Evolutionary conservation across 805 yeast species (phyloP).

Genomic region (Pichia heedii): DNA sequence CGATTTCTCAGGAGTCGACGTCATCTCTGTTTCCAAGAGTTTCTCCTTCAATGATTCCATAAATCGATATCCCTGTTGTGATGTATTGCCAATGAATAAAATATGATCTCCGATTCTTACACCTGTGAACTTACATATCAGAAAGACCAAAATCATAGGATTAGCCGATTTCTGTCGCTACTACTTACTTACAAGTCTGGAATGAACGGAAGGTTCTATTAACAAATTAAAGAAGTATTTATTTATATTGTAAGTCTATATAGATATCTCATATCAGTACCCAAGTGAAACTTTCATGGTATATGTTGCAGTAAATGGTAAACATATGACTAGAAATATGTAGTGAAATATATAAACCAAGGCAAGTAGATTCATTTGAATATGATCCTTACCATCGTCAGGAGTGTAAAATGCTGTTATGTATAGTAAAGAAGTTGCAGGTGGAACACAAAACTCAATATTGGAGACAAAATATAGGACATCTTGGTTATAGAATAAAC

Average conservation of each 20-base stretch:
- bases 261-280: conserved; percentile 13
- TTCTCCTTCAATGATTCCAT: background rate
- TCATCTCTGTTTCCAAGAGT: too few relatives aligned
- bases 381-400: conserved; percentile 37
- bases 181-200: too few relatives aligned
- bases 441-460: conserved; percentile 71
- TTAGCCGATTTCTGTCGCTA: too few relatives aligned
- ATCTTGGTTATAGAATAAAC: conserved; percentile 53
- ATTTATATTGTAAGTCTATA: background rate
- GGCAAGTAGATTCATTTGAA: conserved; percentile 83
- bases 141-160: too few relatives aligned
- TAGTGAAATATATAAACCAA: conserved; percentile 69
- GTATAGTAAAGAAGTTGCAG: conserved; percentile 82
- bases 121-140: too few relatives aligned
- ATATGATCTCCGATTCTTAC: too few relatives aligned
- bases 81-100: too few relatives aligned
- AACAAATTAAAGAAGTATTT: too few relatives aligned
- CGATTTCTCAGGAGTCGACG: too few relatives aligned
- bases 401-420: conserved; percentile 85
- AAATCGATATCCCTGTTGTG: too few relatives aligned
- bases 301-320: conserved; percentile 72
- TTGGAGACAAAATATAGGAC: conserved; percentile 67
- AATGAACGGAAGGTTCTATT: too few relatives aligned
- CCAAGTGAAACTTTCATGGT: conserved; percentile 45
- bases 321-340: conserved; percentile 50